phyloP scores from a whole-genome alignment of 352 stramenopile genomes.

The Phytopythium chamaehyphon region DNA sequence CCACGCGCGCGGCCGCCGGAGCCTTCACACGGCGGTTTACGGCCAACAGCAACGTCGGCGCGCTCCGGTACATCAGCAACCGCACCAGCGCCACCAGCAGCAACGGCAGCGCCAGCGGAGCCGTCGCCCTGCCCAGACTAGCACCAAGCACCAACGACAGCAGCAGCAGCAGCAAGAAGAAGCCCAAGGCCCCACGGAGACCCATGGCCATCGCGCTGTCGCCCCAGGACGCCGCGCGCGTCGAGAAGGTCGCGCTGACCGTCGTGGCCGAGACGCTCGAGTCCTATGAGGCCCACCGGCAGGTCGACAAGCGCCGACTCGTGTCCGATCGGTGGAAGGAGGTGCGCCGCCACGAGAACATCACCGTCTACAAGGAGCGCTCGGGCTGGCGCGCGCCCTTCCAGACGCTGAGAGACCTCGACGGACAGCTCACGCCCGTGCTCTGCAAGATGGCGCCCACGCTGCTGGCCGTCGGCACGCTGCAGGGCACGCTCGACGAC shows the following conservation, averaged over 20 bases:
- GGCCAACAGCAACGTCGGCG: too few relatives aligned
- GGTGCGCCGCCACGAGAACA: constrained; percentile 41
- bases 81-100: constrained; percentile 12
- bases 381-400: constrained; percentile 24
- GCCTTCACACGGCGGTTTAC: neutral
- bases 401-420: constrained; percentile 23
- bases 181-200: neutral
- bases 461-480: constrained; percentile 32
- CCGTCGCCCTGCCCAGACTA: neutral
- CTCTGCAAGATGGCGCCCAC: constrained; percentile 29
- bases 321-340: constrained; percentile 33
- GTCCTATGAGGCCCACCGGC: constrained; percentile 31
- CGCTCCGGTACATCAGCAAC: neutral
- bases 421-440: constrained; percentile 19
- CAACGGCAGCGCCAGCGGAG: constrained; percentile 10
- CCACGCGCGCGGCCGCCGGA: too few relatives aligned
- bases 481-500: constrained; percentile 39
- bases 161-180: neutral
- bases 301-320: constrained; percentile 27
- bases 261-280: constrained; percentile 34
- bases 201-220: constrained; percentile 9
- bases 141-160: neutral
- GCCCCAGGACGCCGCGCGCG: constrained; percentile 13
- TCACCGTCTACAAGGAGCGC: constrained; percentile 44
- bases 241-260: constrained; percentile 24